Evolutionary conservation across 2,329 filamentous ascomycete genomes (phyloP).

Genomic region (Westerdykella ornata): DNA sequence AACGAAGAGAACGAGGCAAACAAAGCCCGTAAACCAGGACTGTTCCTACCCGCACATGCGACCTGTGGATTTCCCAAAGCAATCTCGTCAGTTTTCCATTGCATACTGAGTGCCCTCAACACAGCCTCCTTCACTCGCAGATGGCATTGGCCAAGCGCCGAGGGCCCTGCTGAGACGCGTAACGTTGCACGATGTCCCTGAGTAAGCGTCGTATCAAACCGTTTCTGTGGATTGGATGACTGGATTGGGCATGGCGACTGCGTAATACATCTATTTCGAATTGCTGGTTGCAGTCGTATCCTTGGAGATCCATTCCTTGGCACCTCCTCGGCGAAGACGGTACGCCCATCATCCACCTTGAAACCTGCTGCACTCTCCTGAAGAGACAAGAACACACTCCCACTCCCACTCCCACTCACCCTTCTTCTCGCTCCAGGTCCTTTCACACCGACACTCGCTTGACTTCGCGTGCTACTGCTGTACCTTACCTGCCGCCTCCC

Average conservation of each 20-base stretch:
- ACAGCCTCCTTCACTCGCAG: neutral
- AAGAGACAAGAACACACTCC: neutral
- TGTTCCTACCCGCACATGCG: no score
- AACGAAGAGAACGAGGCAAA: no score
- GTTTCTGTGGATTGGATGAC: neutral
- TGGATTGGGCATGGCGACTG: neutral
- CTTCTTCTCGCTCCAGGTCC: neutral
- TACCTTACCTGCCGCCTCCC: conserved; percentile 5
- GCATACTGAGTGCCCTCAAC: neutral
- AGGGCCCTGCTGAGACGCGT: conserved; percentile 7
- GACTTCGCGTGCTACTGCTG: neutral
- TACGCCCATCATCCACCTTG: conserved; percentile 1
- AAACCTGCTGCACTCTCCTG: conserved; percentile 4
- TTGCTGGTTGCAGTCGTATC: conserved; percentile 3
- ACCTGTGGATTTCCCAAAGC: no score
- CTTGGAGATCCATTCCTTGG: neutral
- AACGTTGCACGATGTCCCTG: conserved; percentile 6
- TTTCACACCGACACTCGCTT: conserved; percentile 5
- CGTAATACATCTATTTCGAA: neutral
- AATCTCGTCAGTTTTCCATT: no score
- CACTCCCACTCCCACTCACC: neutral
- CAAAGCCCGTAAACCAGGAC: no score
- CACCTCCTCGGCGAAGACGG: neutral
- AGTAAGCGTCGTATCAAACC: conserved; percentile 1
- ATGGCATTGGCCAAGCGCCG: neutral